Base-by-base conservation (phyloP, 2,329 filamentous ascomycete genomes). In the Madurella mycetomatis region DNA sequence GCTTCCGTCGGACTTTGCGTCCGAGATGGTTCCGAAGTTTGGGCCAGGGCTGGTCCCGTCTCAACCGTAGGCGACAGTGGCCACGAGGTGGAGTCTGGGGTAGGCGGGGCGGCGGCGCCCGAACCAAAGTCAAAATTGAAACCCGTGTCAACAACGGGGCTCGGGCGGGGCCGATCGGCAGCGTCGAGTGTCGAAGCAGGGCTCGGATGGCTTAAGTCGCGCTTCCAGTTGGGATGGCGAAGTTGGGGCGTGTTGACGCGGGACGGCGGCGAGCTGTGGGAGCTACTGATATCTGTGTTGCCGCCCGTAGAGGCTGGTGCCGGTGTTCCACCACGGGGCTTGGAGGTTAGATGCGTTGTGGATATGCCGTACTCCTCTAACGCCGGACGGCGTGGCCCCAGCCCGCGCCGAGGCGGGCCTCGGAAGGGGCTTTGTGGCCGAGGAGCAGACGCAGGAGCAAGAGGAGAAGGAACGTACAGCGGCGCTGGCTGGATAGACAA, bases 111-210 rank as follows among this genome's bases (percentile, higher is more conserved):
- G 17, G 19, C 51, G 39, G 34, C 19, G 16, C 41, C n/a, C 18
- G 57, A 47, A 40, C 55, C 57, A 47, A 64, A 63, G 55, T 64
- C 61, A 41, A 65, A 65, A 17, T 64, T 62, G 59, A 65, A 65
- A 32, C 63, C 62, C 2, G 57, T 56, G 34, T 62, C 56, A 32
- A 62, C 44, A 5, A 58, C 41, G 1, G 57, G 59, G 48, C 45
- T 61, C 1, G 56, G 57, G 4, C 51, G 53, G 1, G 39, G n/a
- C 2, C 43, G 47, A 19, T 59, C 47, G 18, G 47, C 34, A 9
- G 55, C 37, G 16, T 52, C 51, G 42, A 42, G 19, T 15, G 54
- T 54, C 11, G 54, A 34, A 13, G 49, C 52, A 8, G 57, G 51
- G 39, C 47, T 58, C 18, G 48, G 51, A 31, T 53, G 58, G 17